Percentiles rank a stretch among this genome's conserved stretches.
Conservation (phyloP, 2,329 filamentous ascomycete genomes). For the Calcarisporium arbuscula region DNA sequence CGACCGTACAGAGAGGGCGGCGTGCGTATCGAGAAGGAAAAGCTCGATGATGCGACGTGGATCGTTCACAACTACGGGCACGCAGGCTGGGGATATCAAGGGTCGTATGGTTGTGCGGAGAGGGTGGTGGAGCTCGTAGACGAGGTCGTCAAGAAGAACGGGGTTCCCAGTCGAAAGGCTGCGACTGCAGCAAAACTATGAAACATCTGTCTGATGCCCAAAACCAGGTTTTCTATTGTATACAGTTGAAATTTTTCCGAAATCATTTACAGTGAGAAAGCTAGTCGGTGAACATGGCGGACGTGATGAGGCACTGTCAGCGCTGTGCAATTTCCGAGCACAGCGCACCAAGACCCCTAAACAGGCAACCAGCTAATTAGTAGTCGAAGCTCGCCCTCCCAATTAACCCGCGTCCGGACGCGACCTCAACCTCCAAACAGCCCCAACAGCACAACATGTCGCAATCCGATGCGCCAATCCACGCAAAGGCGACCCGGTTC, state of each 20-base stretch:
- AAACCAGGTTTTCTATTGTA: constrained; percentile 23
- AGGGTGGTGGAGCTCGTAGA: constrained; percentile 60
- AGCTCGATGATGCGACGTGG: constrained; percentile 44
- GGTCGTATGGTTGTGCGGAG: constrained; percentile 64
- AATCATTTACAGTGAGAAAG: no score
- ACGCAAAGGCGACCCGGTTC: constrained; percentile 21
- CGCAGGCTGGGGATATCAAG: constrained; percentile 70
- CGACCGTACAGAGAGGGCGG: constrained; percentile 69
- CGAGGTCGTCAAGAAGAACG: constrained; percentile 40
- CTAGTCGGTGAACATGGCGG: no score
- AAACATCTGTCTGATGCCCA: constrained; percentile 19
- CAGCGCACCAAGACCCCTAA: no score
- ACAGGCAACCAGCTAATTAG: not conserved
- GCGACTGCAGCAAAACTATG: constrained; percentile 12
- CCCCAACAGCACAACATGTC: constrained; percentile 18
- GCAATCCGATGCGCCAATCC: constrained; percentile 15
- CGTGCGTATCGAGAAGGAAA: constrained; percentile 61
- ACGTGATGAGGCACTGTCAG: no score
- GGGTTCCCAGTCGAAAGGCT: no score
- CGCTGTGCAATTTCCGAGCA: no score
- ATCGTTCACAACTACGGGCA: constrained; percentile 82
- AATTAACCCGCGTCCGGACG: no score
- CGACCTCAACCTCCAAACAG: not conserved
- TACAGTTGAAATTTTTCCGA: no score
- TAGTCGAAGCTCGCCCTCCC: no score